A percentile compares a stretch with the other conserved stretches of the same genome.
phyloP scores from a whole-genome alignment of 768 basidiomycete genomes.

The Boletus vermiculosoides region DNA sequence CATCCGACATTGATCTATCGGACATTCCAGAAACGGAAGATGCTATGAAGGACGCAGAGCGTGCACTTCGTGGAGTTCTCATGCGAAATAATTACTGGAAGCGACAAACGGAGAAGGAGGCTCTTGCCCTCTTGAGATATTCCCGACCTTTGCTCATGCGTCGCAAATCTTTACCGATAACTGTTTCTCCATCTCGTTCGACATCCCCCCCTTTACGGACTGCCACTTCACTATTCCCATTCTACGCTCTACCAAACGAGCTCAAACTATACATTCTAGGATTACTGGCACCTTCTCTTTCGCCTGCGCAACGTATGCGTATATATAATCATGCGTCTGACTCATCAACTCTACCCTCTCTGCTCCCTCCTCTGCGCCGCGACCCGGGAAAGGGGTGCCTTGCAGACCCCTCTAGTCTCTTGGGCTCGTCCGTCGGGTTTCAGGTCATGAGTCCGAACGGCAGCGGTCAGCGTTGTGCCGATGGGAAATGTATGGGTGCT shows the following conservation, averaged over 20 bases:
- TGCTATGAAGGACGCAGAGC: constrained; percentile 37
- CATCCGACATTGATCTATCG: constrained; percentile 17
- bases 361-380: constrained; percentile 34
- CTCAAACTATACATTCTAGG: constrained; percentile 57
- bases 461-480: constrained; percentile 27
- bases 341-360: constrained; percentile 46
- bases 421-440: constrained; percentile 14
- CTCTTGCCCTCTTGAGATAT: constrained; percentile 49
- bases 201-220: constrained; percentile 15
- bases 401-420: constrained; percentile 20
- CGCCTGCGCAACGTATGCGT: constrained; percentile 53
- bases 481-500: constrained; percentile 41
- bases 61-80: constrained; percentile 37
- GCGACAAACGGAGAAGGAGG: constrained; percentile 44
- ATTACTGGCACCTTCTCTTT: constrained; percentile 54
- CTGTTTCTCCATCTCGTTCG: constrained; percentile 12
- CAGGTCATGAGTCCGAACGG: constrained; percentile 8
- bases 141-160: constrained; percentile 48
- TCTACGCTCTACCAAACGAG: constrained; percentile 52
- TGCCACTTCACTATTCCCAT: constrained; percentile 32
- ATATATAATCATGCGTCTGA: constrained; percentile 54
- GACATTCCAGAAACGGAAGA: constrained; percentile 18
- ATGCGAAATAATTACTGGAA: constrained; percentile 50
- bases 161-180: constrained; percentile 13
- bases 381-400: constrained; percentile 17